Evolutionary conservation across 805 yeast genomes (phyloP), one percentile per base, ranked within the genome.

Genomic region (Tetrapisispora phaffii): DNA sequence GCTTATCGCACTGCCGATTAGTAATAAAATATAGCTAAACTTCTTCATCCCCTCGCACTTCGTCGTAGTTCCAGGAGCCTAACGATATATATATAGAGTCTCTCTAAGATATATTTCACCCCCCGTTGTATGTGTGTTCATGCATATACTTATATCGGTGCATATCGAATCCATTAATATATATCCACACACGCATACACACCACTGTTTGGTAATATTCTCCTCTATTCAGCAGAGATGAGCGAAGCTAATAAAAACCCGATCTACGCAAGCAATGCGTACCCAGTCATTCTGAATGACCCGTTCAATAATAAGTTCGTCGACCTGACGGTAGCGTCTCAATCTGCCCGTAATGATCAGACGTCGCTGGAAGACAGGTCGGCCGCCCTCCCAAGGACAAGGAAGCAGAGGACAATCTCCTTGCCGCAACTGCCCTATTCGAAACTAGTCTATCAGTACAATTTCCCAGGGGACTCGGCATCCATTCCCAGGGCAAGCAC

Each of bases 371-470:
- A 16, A 17, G 22, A 21, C 4, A 16, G 26, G 7, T 22, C 12
- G 4, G 7, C n/a, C 7, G 12, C 17, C 8, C n/a, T n/a, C n/a
- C 8, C n/a, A 15, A 31, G 24, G 13, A 6, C 59, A 35, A 68
- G 68, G 53, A 74, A 72, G 49, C 70, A 70, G 50, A 62, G 79
- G 55, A 74, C 79, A 0, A 71, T 73, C 35, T 75, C 80, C 0
- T 51, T 76, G 39, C 81, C 81, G 5, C 81, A 76, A 52, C 53
- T 76, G 20, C 73, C 79, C 0, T 67, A 74, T 44, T 67, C 78
- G 2, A 71, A 66, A 47, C 59, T 76, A 16, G 48, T 62, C 2
- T 75, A 76, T 52, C 54, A 55, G 32, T 34, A 34, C 29, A 17
- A 32, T 9, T 17, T 24, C 13, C 12, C 33, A 9, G 20, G 21